Base-by-base conservation (phyloP, 345 rosid genomes). In the Diplotaxis tenuifolia region DNA sequence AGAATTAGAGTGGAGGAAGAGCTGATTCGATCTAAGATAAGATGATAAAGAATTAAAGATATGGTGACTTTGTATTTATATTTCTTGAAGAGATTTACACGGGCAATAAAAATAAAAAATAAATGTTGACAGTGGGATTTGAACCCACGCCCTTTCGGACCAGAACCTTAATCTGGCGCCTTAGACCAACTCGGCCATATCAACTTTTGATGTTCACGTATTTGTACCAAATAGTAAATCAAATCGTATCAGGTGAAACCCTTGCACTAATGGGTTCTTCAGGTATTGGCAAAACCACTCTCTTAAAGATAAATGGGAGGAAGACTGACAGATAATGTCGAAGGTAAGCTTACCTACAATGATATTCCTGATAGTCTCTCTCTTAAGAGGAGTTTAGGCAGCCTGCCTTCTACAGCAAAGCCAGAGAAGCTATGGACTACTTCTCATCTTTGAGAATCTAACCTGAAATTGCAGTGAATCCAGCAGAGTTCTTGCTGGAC, bases 161-260 rank as follows among this genome's bases (percentile, higher is more conserved):
- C 96, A 91, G 91, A 88, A 91, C 97, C 98, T 89, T 86, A 91
- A 94, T 88, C 93, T 89, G 95, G 90, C 93, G 89, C 94, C 94
- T 89, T 89, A 86, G 91, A 59, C 64, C 71, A 76, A 60, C 64
- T 60, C 64, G 64, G 64, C 64, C 64, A 60, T 59, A 60, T 60
- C 64, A 60, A 60, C 64, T 23, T 60, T 59, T n/a, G 14, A 92
- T 67, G 96, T 89, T 32, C 96, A 91, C 93, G 96, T 94, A 80
- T n/a, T n/a, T n/a, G n/a, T n/a, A n/a, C n/a, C n/a, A n/a, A n/a
- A n/a, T n/a, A n/a, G n/a, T n/a, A n/a, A n/a, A n/a, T n/a, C n/a
- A n/a, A n/a, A n/a, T n/a, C n/a, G n/a, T n/a, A n/a, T n/a, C n/a
- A n/a, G n/a, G n/a, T n/a, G n/a, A n/a, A n/a, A n/a, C n/a, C n/a